Conservation (phyloP, 1,139 yeast species). For the Lodderomyces metapsilosis region DNA sequence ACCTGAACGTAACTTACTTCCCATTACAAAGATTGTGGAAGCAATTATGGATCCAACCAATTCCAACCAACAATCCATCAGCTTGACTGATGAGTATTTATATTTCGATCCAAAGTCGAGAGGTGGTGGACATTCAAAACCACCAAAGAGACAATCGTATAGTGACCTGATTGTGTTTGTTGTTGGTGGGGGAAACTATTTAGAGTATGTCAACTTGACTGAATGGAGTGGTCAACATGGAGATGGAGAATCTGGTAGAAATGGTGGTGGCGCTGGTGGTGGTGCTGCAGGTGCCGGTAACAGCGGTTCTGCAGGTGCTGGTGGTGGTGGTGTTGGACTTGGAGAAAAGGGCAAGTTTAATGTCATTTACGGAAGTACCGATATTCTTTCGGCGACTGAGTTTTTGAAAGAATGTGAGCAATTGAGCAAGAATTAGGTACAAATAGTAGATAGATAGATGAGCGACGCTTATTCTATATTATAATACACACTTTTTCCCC, state of each 20-base stretch:
- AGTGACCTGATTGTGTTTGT: constrained; percentile 84
- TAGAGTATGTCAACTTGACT: constrained; percentile 90
- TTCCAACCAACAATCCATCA: constrained; percentile 59
- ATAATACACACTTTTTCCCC: neutral
- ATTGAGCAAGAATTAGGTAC: constrained; percentile 29
- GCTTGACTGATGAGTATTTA: constrained; percentile 81
- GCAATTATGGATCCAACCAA: constrained; percentile 82
- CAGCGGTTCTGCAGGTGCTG: neutral
- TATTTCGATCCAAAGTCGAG: constrained; percentile 89
- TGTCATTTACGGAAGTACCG: constrained; percentile 87
- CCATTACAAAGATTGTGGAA: constrained; percentile 87
- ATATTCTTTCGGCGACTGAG: constrained; percentile 69
- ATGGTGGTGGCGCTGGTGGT: neutral
- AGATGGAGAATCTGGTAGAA: constrained; percentile 1
- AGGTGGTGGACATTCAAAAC: constrained; percentile 89
- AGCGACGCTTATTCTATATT: too few species aligned
- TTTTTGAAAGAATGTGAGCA: constrained; percentile 66
- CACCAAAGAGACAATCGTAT: constrained; percentile 82
- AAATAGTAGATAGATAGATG: constrained; percentile 1
- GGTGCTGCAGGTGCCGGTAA: constrained; percentile 13
- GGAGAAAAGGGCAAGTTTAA: constrained; percentile 20
- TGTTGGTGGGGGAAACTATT: constrained; percentile 94
- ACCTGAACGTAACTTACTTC: constrained; percentile 85
- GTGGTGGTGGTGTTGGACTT: constrained; percentile 17
- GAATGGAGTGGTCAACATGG: constrained; percentile 65